Evolutionary conservation across 257 asterid species (phyloP).

Genomic region (Solanum tacnaense): DNA sequence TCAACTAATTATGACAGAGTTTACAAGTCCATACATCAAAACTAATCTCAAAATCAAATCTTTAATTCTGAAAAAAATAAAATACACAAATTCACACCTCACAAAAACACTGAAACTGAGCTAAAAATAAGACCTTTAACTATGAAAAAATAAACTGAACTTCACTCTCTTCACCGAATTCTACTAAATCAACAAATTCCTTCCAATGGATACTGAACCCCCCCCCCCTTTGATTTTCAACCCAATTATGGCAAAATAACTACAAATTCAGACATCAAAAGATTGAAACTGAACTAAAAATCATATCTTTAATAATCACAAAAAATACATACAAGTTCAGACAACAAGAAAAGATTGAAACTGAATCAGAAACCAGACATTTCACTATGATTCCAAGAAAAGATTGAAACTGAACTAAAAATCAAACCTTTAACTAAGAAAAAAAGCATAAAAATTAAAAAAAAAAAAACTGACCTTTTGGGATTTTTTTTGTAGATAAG

Average conservation of each 20-base stretch:
- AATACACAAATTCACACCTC: not conserved
- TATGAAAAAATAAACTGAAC: not conserved
- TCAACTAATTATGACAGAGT: not conserved
- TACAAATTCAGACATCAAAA: not conserved
- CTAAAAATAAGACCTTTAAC: not conserved
- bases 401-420: not conserved
- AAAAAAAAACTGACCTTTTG: not conserved
- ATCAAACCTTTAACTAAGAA: not conserved
- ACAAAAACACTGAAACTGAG: not conserved
- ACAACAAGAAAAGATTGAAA: not conserved
- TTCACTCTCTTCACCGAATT: slow-evolving; percentile 11
- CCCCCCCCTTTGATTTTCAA: not conserved
- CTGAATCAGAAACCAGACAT: not conserved
- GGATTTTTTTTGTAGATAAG: not conserved
- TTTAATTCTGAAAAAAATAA: not conserved
- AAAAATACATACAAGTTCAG: not conserved
- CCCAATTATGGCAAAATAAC: not conserved
- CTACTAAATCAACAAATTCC: not conserved
- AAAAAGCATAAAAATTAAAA: not conserved
- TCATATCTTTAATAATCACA: not conserved
- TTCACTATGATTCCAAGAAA: not conserved
- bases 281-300: not conserved
- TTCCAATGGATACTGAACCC: slow-evolving; percentile 3
- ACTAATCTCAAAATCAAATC: not conserved
- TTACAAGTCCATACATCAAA: not conserved